Evolutionary conservation across 2,329 filamentous ascomycete genomes (phyloP).

Genomic region (Microsporum ferrugineum): DNA sequence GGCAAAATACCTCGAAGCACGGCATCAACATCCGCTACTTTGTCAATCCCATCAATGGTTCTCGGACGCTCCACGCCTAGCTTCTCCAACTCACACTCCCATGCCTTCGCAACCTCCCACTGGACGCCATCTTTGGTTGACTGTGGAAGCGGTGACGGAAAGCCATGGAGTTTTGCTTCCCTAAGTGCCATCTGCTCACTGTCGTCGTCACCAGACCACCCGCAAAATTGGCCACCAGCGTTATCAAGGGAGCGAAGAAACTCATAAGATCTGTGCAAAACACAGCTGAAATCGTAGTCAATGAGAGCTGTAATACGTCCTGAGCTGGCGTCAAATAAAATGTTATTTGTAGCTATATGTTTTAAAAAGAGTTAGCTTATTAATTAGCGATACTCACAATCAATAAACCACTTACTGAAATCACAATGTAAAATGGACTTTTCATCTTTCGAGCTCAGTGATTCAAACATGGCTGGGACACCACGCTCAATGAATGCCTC

Average conservation of each 20-base stretch:
- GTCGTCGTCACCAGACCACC: constrained; percentile 16
- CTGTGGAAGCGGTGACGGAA: constrained; percentile 16
- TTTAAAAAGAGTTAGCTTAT: not conserved
- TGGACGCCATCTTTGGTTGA: constrained; percentile 14
- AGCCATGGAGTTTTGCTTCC: constrained; percentile 20
- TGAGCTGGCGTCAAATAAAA: constrained; percentile 4
- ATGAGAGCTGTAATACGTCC: constrained; percentile 11
- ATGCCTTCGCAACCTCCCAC: constrained; percentile 18
- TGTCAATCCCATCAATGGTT: constrained; percentile 19
- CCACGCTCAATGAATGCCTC: constrained; percentile 17
- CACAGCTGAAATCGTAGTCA: constrained; percentile 21
- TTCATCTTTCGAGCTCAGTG: not conserved
- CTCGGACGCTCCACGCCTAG: constrained; percentile 15
- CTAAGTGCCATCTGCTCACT: constrained; percentile 16
- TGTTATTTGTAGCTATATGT: constrained; percentile 18
- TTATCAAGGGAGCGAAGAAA: constrained; percentile 19
- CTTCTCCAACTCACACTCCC: constrained; percentile 18
- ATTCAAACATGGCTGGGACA: not conserved
- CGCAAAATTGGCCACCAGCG: constrained; percentile 18
- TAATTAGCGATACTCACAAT: not conserved
- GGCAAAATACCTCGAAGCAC: constrained; percentile 15
- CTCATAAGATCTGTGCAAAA: constrained; percentile 19
- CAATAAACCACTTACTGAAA: constrained; percentile 4
- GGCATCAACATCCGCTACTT: constrained; percentile 18
- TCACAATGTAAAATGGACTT: constrained; percentile 8